These are phyloP conservation scores for Blastobotrys ciferrii DNA, from an alignment of 1,139 yeast species.

Conservation along the genomic window DNA sequence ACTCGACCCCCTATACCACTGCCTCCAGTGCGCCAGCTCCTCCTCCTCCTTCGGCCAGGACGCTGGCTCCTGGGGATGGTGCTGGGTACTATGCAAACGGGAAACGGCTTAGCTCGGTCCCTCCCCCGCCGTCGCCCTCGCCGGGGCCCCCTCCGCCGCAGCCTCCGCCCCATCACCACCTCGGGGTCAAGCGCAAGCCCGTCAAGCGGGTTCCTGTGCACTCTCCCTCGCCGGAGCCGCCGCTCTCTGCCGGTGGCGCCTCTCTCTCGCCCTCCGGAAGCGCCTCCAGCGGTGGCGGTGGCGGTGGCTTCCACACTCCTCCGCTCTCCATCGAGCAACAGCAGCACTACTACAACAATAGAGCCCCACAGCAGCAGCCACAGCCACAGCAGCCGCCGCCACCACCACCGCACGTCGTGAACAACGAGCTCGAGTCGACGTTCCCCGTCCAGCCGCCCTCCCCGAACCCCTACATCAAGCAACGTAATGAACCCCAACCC, in stretches of 20 bases:
- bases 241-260: too few species aligned
- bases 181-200: slow-evolving; percentile 1
- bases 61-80: neutral
- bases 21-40: neutral
- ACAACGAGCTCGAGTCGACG: neutral
- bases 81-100: neutral
- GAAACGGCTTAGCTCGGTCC: neutral
- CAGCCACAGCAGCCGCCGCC: slow-evolving; percentile 11
- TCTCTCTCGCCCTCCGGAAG: slow-evolving; percentile 6
- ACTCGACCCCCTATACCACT: slow-evolving; percentile 3
- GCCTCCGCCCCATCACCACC: slow-evolving; percentile 1
- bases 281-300: slow-evolving; percentile 5
- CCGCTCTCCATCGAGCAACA: slow-evolving; percentile 2
- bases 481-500: neutral
- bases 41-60: neutral
- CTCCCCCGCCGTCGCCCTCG: slow-evolving; percentile 2
- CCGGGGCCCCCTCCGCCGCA: neutral
- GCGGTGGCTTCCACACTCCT: slow-evolving; percentile 6
- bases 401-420: slow-evolving; percentile 1
- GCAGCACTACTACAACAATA: neutral
- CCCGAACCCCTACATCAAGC: neutral
- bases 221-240: neutral
- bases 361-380: slow-evolving; percentile 4
- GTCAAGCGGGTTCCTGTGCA: slow-evolving; percentile 4
- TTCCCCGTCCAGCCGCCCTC: neutral